Base-by-base conservation (phyloP, 345 rosid species). In the Balakata baccata region DNA sequence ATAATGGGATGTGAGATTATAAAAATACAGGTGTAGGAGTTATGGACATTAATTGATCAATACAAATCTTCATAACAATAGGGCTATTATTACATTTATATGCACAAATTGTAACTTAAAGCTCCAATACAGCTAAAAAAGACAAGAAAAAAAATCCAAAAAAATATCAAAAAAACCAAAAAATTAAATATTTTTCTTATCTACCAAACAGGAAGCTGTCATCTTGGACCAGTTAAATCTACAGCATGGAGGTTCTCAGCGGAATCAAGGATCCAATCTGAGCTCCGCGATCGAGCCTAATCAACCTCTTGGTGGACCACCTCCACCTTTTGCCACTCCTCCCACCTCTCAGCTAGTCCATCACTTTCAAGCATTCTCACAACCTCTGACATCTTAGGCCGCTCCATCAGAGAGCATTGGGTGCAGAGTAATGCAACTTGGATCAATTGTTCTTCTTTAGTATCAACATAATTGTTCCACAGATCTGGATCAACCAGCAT, bases 301-400 rank as follows among this genome's bases (percentile, higher is more conserved):
- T 78, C 81, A 7, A 43, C n/a, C 68, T 78, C 77, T 14, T 78
- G 73, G 14, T 64, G 68, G 45, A 78, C 68, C 1, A 78, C 77
- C 49, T 78, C 81, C 38, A 78, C 81, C 81, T 72, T 78, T 47
- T 68, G 81, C 81, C 81, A 78, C 63, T 78, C 81, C 14, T 78
- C 81, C 81, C 81, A 78, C 72, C 77, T 72, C 23, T 78, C 81
- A 13, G 74, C 81, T 54, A 78, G 58, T 7, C 81, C 81, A 54
- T 78, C 81, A 22, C 81, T 77, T 61, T 78, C 81, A n/a, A 78
- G 81, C 81, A 78, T 78, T 61, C 81, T 78, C 69, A 78, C 77
- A 50, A 73, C 81, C 29, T 78, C 81, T 2, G 77, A 68, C 81
- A 78, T 78, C 81, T 78, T 78, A 61, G 81, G 81, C 57, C 81